Percentiles rank a stretch among this genome's conserved stretches.
Evolutionary conservation across 1,139 yeast genomes (phyloP).

Genomic region (Lodderomyces parapsilosis): DNA sequence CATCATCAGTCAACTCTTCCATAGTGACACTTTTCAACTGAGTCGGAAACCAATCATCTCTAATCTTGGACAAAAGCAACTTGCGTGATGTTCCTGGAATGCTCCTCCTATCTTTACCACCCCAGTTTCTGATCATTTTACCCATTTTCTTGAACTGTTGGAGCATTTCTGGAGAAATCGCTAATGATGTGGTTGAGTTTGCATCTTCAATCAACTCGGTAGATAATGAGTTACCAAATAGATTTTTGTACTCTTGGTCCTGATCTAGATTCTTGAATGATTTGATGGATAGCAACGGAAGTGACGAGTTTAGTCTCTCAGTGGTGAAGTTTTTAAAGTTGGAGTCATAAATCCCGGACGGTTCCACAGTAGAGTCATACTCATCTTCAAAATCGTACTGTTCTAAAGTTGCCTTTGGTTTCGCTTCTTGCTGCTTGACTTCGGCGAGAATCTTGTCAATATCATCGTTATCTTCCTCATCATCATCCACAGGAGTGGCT

Average conservation of each 20-base stretch:
- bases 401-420: slow-evolving; percentile 22
- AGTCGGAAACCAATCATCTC: slow-evolving; percentile 83
- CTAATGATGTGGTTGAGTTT: slow-evolving; percentile 57
- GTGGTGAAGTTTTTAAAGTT: slow-evolving; percentile 48
- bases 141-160: slow-evolving; percentile 63
- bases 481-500: slow-evolving; percentile 14
- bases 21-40: slow-evolving; percentile 60
- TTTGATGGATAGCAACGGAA: slow-evolving; percentile 41
- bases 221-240: slow-evolving; percentile 70
- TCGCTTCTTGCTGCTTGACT: slow-evolving; percentile 21
- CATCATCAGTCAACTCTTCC: slow-evolving; percentile 52
- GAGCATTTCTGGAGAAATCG: slow-evolving; percentile 64
- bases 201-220: slow-evolving; percentile 71
- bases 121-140: slow-evolving; percentile 73
- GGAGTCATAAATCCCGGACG: slow-evolving; percentile 41
- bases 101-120: slow-evolving; percentile 70
- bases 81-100: slow-evolving; percentile 75
- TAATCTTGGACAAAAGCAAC: slow-evolving; percentile 64
- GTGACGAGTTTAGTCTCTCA: slow-evolving; percentile 34
- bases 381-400: slow-evolving; percentile 33
- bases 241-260: slow-evolving; percentile 68
- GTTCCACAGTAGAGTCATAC: slow-evolving; percentile 31
- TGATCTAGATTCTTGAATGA: slow-evolving; percentile 67
- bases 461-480: slow-evolving; percentile 35
- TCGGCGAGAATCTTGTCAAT: slow-evolving; percentile 41